These are phyloP conservation scores for Zea luxurians DNA, from an alignment of 176 grass and related monocot species.

Conservation along the genomic window DNA sequence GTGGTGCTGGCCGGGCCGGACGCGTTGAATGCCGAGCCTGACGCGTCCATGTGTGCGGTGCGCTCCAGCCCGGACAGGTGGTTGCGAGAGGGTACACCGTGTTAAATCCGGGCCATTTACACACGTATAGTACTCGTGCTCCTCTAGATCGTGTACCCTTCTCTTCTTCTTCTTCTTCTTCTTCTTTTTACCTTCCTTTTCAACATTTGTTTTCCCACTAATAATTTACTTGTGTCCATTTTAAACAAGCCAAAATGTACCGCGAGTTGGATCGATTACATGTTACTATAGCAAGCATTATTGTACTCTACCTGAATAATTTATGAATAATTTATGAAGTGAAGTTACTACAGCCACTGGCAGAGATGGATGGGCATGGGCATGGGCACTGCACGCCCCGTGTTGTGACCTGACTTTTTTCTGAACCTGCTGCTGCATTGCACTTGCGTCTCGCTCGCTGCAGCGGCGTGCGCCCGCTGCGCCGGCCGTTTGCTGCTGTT, in stretches of 20 bases:
- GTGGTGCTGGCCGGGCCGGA: conserved; percentile 1
- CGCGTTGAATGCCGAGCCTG: conserved; percentile 34
- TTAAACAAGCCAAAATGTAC: background rate
- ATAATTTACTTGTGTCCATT: conserved; percentile 13
- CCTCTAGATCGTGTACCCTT: conserved; percentile 14
- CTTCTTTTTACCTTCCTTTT: background rate
- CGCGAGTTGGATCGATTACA: background rate
- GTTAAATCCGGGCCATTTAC: conserved; percentile 36
- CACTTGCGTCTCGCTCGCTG: background rate
- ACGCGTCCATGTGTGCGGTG: conserved; percentile 45
- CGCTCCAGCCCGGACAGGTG: conserved; percentile 21
- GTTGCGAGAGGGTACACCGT: conserved; percentile 40
- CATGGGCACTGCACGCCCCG: no score
- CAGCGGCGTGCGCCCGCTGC: background rate
- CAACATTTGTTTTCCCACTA: conserved; percentile 23
- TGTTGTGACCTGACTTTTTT: background rate
- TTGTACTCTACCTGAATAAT: conserved; percentile 13
- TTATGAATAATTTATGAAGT: conserved; percentile 22
- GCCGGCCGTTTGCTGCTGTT: background rate
- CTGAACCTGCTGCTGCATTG: background rate
- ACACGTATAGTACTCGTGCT: conserved; percentile 23
- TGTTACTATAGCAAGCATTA: background rate
- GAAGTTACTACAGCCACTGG: background rate
- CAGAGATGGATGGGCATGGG: background rate
- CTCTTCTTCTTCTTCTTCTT: background rate